A percentile compares a stretch with the other conserved stretches of the same genome.
Evolutionary conservation across 23 red algal species (phyloP).

Genomic region (Gracilaria vermiculophylla): DNA sequence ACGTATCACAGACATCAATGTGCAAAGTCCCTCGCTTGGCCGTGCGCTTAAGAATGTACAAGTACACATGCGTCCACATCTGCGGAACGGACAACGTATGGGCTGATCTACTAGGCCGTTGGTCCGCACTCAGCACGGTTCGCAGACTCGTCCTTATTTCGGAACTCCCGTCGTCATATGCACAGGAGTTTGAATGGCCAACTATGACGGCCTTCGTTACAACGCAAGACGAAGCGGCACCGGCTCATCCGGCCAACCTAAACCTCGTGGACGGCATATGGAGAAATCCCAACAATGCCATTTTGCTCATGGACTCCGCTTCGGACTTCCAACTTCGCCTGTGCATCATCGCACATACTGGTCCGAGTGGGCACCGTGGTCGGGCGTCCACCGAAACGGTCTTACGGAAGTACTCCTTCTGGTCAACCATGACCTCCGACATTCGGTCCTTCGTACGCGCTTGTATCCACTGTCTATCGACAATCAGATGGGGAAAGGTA

Average conservation of each 20-base stretch:
- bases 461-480: too few relatives aligned
- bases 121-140: background rate
- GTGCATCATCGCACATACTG: too few relatives aligned
- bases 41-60: conserved; percentile 4
- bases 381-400: too few relatives aligned
- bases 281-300: conserved; percentile 8
- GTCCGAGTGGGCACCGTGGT: too few relatives aligned
- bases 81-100: background rate
- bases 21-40: conserved; percentile 19
- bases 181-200: conserved; percentile 8
- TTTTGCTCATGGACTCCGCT: background rate
- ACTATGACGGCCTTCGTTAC: background rate
- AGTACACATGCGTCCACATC: conserved; percentile 22
- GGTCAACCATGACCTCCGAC: too few relatives aligned
- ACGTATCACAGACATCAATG: conserved; percentile 9
- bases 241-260: background rate
- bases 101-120: conserved; percentile 6
- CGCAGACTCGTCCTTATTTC: background rate
- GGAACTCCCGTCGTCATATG: background rate
- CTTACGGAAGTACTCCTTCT: too few relatives aligned
- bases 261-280: background rate
- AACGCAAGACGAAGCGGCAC: background rate
- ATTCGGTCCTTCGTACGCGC: too few relatives aligned
- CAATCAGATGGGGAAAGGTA: too few relatives aligned
- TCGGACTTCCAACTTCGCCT: background rate